These are phyloP conservation scores for Mesembryanthemum crystallinum DNA, from an alignment of 148 eudicot species.

Conservation along the genomic window DNA sequence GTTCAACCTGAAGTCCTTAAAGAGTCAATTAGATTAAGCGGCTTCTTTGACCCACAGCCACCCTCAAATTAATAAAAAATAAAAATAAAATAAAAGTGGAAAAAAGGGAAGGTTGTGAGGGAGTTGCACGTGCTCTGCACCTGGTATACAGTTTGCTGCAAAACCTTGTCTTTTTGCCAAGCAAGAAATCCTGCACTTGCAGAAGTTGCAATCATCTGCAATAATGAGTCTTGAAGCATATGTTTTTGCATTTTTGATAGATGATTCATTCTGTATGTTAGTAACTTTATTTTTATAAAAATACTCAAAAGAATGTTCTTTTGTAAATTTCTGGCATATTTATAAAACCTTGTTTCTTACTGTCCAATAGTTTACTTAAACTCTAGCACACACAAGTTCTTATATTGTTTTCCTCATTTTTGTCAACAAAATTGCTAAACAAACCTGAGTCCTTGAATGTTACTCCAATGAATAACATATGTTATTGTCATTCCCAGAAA, in stretches of 20 bases:
- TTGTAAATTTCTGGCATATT: background rate
- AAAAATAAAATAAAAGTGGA: too few species aligned
- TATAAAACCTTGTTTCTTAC: background rate
- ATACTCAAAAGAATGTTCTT: background rate
- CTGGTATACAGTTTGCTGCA: background rate
- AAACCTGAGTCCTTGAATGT: background rate
- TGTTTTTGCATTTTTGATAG: background rate
- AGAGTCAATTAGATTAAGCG: constrained; percentile 4
- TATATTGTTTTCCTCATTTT: background rate
- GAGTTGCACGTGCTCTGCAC: constrained; percentile 27
- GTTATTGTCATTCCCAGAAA: background rate
- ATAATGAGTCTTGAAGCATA: background rate
- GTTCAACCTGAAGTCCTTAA: constrained; percentile 13
- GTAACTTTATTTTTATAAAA: background rate
- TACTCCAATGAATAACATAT: background rate
- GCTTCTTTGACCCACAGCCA: background rate
- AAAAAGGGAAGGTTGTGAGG: background rate
- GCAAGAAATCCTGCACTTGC: background rate
- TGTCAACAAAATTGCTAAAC: background rate
- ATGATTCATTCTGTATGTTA: background rate
- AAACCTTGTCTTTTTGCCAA: background rate
- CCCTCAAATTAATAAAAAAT: background rate
- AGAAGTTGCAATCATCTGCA: background rate
- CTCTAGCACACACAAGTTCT: background rate
- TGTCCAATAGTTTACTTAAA: background rate